Base-by-base conservation (phyloP, 2,329 filamentous ascomycete genomes). In the Colletotrichum costaricense region DNA sequence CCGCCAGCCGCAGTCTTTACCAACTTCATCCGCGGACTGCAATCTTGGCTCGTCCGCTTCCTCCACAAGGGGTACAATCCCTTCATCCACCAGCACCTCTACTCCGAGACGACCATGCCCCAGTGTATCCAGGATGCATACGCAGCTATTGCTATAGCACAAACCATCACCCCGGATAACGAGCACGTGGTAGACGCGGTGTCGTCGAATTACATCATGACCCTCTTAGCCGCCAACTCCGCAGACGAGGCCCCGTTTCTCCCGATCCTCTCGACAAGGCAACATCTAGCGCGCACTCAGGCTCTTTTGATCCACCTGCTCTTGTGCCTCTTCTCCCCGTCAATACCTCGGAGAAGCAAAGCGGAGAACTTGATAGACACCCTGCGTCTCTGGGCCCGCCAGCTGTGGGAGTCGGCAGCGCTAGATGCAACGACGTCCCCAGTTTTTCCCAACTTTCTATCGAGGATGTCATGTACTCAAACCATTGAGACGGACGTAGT, bases 21-120 rank as follows among this genome's bases (percentile, higher is more conserved):
- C 42, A 49, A 74, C 42, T 72, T 75, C 46, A 54, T 76, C 63
- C 64, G 49, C 26, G 62, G 54, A 5, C 11, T 75, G 2, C 56
- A 66, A 28, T n/a, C 28, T 3, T 79, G 78, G 78, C 71, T 79
- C 3, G 57, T 28, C 19, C 67, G 74, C 58, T 79, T 76, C 75
- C 63, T 76, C 49, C 59, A 65, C 16, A 69, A 68, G 57, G 75
- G 75, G 14, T 76, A 68, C 55, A 76, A 75, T 55, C 72, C 76
- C 3, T 78, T 79, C 56, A 78, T 79, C 46, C 78, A 79, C 59
- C 24, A 60, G 7, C 69, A 63, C 12, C 60, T 78, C 0, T 81
- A 81, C 33, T 70, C 72, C 24, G 59, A 67, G 7, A 33, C 69
- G 2, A 67, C 49, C 7, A 65, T 76, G 56, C 76, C 77, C 0